These are phyloP conservation scores for Tilletiaria anomala DNA, from an alignment of 1,284 basidiomycete genomes.

Conservation along the genomic window DNA sequence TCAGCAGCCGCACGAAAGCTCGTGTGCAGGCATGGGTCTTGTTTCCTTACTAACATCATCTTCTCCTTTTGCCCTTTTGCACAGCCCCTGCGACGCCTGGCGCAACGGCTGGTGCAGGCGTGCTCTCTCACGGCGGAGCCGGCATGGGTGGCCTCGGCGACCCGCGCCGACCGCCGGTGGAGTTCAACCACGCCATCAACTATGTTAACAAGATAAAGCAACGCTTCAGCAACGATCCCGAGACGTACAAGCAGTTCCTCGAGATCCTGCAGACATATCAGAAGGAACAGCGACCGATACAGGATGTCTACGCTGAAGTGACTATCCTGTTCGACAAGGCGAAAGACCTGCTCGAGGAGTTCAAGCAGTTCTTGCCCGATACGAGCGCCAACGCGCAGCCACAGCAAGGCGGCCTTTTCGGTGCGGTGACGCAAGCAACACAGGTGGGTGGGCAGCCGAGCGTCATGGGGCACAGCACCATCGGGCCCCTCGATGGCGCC, in stretches of 20 bases:
- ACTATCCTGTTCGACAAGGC: conserved; percentile 81
- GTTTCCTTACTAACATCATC: too few species aligned
- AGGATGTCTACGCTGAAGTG: conserved; percentile 86
- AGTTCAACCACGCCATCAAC: conserved; percentile 95
- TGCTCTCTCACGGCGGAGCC: conserved; percentile 5
- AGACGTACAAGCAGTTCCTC: conserved; percentile 94
- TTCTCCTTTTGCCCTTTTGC: too few species aligned
- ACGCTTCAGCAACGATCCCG: conserved; percentile 74
- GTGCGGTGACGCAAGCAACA: conserved; percentile 39
- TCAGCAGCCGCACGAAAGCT: too few species aligned
- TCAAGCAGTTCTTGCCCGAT: conserved; percentile 89
- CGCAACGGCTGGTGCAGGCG: conserved; percentile 11
- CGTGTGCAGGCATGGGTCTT: too few species aligned
- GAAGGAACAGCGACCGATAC: conserved; percentile 74
- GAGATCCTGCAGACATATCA: conserved; percentile 97
- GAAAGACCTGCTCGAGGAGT: conserved; percentile 81
- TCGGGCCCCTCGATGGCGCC: too few species aligned
- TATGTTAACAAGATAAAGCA: conserved; percentile 99
- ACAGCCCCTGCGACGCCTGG: conserved; percentile 9
- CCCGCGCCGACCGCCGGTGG: conserved; percentile 44
- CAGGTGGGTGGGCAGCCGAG: too few species aligned
- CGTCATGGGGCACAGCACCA: too few species aligned
- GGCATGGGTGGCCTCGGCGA: conserved; percentile 3
- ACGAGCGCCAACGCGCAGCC: conserved; percentile 24
- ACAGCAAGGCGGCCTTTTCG: conserved; percentile 38